phyloP scores from a whole-genome alignment of 2,329 filamentous ascomycete genomes.

The Xylariales sp. region DNA sequence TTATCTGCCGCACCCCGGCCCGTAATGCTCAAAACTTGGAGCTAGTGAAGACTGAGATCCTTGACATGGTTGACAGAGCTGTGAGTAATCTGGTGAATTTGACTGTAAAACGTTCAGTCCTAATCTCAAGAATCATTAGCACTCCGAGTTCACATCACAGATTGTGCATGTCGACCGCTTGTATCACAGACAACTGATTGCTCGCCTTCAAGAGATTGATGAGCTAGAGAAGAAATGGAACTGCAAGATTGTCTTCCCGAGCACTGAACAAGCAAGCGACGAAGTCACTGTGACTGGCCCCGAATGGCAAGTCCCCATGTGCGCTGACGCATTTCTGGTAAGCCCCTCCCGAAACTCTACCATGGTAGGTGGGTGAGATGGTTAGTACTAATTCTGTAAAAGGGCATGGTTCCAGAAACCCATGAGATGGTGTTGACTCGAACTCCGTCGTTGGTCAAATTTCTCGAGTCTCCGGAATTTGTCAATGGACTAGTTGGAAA shows the following conservation, averaged over 20 bases:
- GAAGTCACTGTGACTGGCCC: conserved; percentile 95
- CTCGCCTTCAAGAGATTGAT: conserved; percentile 88
- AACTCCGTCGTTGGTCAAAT: conserved; percentile 79
- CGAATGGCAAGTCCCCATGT: conserved; percentile 97
- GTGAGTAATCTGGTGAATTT: conserved; percentile 61
- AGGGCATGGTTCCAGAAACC: conserved; percentile 97
- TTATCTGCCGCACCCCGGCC: conserved; percentile 96
- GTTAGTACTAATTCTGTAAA: conserved; percentile 47
- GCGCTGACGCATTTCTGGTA: conserved; percentile 93
- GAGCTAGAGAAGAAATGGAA: conserved; percentile 99
- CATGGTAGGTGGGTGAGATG: neutral
- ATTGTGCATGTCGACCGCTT: conserved; percentile 93
- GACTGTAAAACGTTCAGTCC: neutral
- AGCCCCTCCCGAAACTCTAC: conserved; percentile 41
- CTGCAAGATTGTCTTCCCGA: conserved; percentile 98
- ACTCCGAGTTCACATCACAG: conserved; percentile 96
- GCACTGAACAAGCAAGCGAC: conserved; percentile 96
- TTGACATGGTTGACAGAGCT: conserved; percentile 98
- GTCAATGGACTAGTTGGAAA: conserved; percentile 82
- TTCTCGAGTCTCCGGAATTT: conserved; percentile 85
- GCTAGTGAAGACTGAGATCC: conserved; percentile 97
- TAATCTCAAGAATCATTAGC: conserved; percentile 58
- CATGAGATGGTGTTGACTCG: conserved; percentile 90
- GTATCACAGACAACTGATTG: conserved; percentile 93
- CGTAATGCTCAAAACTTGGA: conserved; percentile 97